A percentile compares a stretch with the other conserved stretches of the same genome.
phyloP scores from a whole-genome alignment of 2,329 filamentous ascomycete genomes.

The Colletotrichum tropicicola region DNA sequence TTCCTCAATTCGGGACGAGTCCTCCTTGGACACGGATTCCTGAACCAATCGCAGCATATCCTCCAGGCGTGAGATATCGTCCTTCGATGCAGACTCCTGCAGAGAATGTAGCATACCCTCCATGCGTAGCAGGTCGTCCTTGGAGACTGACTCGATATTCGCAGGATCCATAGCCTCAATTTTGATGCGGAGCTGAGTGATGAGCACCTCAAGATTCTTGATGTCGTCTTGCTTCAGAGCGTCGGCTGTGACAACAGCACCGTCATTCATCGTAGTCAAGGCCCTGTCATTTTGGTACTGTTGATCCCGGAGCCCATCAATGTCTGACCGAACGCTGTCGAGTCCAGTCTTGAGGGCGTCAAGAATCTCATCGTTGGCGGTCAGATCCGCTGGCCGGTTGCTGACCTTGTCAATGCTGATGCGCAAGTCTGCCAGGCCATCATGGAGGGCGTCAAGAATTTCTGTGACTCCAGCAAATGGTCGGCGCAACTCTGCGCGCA shows the following conservation, averaged over 20 bases:
- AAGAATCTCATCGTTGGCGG: constrained; percentile 87
- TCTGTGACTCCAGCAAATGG: constrained; percentile 80
- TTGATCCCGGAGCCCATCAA: constrained; percentile 77
- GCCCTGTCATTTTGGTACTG: constrained; percentile 54
- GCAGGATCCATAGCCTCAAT: constrained; percentile 77
- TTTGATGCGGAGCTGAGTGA: constrained; percentile 84
- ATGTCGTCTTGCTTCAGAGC: constrained; percentile 76
- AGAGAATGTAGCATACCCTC: constrained; percentile 56
- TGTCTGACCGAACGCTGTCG: constrained; percentile 77
- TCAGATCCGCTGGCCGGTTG: constrained; percentile 84
- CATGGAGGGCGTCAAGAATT: constrained; percentile 88
- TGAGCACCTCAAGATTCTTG: constrained; percentile 84
- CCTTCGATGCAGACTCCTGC: constrained; percentile 46
- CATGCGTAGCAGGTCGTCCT: constrained; percentile 45
- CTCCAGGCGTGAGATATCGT: constrained; percentile 44
- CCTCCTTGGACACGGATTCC: constrained; percentile 27
- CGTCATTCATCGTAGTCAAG: constrained; percentile 61
- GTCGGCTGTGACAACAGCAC: constrained; percentile 59
- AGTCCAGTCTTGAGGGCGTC: constrained; percentile 88
- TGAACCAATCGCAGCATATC: constrained; percentile 56
- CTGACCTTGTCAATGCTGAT: constrained; percentile 79
- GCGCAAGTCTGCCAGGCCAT: constrained; percentile 82
- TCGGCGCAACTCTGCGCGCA: constrained; percentile 79
- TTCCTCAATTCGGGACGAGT: constrained; percentile 55
- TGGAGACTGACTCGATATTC: constrained; percentile 42